Conservation (phyloP, 345 rosid genomes). For the Hirschfeldia incana region DNA sequence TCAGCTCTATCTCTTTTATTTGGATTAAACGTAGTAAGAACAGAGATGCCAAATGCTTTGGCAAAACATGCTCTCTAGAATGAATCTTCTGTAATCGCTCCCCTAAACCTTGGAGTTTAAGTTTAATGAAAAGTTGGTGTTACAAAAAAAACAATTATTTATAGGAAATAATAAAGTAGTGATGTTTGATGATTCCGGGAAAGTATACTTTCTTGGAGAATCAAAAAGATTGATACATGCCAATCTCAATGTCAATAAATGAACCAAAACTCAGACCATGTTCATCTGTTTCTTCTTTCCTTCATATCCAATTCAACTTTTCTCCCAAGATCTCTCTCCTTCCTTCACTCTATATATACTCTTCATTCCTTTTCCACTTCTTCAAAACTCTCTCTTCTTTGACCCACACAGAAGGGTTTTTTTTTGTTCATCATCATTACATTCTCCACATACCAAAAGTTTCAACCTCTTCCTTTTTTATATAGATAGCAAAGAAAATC, state of each 20-base stretch:
- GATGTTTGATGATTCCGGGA: constrained; percentile 24
- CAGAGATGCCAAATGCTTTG: too few relatives aligned
- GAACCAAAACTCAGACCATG: constrained; percentile 35
- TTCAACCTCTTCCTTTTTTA: constrained; percentile 4
- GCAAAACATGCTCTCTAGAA: too few relatives aligned
- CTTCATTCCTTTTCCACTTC: constrained; percentile 13
- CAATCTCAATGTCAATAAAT: constrained; percentile 33
- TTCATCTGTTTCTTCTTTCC: constrained; percentile 42
- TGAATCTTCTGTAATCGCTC: too few relatives aligned
- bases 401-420: constrained; percentile 23
- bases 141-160: neutral
- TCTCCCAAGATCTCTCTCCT: constrained; percentile 19
- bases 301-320: constrained; percentile 29
- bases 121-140: too few relatives aligned
- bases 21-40: too few relatives aligned
- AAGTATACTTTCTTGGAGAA: constrained; percentile 28
- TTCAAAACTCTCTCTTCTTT: constrained; percentile 24
- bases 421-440: neutral
- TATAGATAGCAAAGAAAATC: neutral
- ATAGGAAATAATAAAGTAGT: neutral
- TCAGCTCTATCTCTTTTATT: too few relatives aligned
- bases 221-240: constrained; percentile 24
- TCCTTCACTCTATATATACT: constrained; percentile 28
- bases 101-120: too few relatives aligned
- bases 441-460: constrained; percentile 7